Base-by-base conservation (phyloP, 1,284 basidiomycete species). In the Melampsora larici-populina region DNA sequence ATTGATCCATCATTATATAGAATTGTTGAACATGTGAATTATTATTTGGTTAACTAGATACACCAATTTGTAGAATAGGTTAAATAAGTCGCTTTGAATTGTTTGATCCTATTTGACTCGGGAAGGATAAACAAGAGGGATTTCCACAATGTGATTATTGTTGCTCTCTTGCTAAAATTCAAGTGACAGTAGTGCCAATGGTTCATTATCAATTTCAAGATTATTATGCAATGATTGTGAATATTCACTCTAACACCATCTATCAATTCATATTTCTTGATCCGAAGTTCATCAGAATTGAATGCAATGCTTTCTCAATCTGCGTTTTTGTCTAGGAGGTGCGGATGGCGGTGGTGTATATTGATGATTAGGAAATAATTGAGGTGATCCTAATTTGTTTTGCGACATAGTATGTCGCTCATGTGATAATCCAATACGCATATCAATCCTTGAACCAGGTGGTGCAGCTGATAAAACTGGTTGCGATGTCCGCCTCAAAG, bases 381-480 rank as follows among this genome's bases (percentile, higher is more conserved):
- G 15, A 7, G n/a, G 62, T 18, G 24, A 21, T 63, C 24, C 62
- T 21, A 63, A 26, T 24, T 55, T 15, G 51, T 55, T 3, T 55
- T 55, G 18, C 26, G 17, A 17, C 62, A 63, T 29, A 26, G 64
- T 31, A 51, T 77, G 55, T n/a, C 66, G 58, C 46, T 83, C 82
- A 65, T 80, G 80, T 40, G 79, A 79, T 33, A 84, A 79, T 4
- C 82, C 84, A 18, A 85, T 80, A 67, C 85, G 84, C 85, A 85
- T 85, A 68, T 85, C 84, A 78, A 85, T 80, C 84, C 85, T 85
- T 26, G 80, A 81, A 17, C 84, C 85, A 33, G 82, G 83, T 49
- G 82, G 82, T 49, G 84, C 83, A 46, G 84, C 81, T 24, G 84
- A 84, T 46, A 81, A 51, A 21, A 81, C 81, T 24, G 80, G 82